These are phyloP conservation scores for Penicillium sp. DNA, from an alignment of 2,329 filamentous ascomycete genomes.

Conservation along the genomic window DNA sequence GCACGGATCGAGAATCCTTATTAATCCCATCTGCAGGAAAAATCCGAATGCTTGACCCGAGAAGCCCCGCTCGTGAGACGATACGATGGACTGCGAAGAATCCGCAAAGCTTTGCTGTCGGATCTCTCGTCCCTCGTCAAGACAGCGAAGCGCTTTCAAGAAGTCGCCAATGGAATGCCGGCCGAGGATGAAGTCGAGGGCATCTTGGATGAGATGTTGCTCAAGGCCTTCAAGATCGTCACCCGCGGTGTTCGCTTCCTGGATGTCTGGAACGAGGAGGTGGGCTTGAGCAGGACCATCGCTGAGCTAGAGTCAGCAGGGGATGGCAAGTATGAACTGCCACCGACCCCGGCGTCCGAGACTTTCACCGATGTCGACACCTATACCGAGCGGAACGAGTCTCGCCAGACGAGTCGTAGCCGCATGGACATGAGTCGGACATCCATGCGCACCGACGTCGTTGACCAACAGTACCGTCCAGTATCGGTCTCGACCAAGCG, in stretches of 20 bases:
- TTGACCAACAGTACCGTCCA: slow-evolving; percentile 27
- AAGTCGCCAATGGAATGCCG: slow-evolving; percentile 53
- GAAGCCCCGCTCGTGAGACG: slow-evolving; percentile 69
- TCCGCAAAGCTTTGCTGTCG: slow-evolving; percentile 79
- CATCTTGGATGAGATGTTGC: slow-evolving; percentile 83
- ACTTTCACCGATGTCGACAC: slow-evolving; percentile 27
- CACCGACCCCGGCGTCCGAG: slow-evolving; percentile 38
- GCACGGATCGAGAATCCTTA: neutral
- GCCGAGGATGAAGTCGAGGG: slow-evolving; percentile 39
- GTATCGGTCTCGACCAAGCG: slow-evolving; percentile 43
- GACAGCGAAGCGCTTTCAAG: slow-evolving; percentile 77
- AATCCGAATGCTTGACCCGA: slow-evolving; percentile 76
- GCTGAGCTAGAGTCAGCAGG: slow-evolving; percentile 32
- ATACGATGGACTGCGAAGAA: slow-evolving; percentile 68
- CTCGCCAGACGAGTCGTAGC: slow-evolving; percentile 31
- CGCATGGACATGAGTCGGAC: slow-evolving; percentile 22
- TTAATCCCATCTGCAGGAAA: slow-evolving; percentile 56
- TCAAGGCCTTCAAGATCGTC: slow-evolving; percentile 92
- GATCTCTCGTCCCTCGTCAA: slow-evolving; percentile 88
- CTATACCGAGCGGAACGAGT: slow-evolving; percentile 29
- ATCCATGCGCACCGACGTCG: slow-evolving; percentile 19
- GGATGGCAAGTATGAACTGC: slow-evolving; percentile 26
- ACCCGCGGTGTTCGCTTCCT: slow-evolving; percentile 83
- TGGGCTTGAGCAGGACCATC: slow-evolving; percentile 41
- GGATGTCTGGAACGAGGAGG: slow-evolving; percentile 67